These are phyloP conservation scores for Eucalyptus virginea DNA, from an alignment of 345 rosid genomes.

Conservation along the genomic window DNA sequence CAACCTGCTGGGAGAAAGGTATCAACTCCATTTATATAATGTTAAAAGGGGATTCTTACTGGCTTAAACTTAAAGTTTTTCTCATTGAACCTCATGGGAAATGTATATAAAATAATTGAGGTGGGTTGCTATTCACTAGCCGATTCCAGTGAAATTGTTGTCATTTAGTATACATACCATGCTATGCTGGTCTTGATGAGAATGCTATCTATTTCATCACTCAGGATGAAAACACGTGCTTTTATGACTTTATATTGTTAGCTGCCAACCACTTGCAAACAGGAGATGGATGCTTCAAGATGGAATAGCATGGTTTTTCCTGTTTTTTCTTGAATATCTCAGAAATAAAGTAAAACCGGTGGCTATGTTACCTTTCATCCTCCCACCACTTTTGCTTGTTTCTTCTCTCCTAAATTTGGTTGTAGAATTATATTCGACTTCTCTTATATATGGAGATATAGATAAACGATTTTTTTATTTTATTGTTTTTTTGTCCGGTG, in stretches of 20 bases:
- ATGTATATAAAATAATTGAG: background rate
- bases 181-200: background rate
- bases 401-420: background rate
- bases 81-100: background rate
- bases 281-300: background rate
- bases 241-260: background rate
- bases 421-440: background rate
- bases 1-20: slow-evolving; percentile 98
- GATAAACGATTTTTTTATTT: background rate
- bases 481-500: background rate
- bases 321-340: background rate
- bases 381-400: background rate
- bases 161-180: background rate
- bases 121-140: background rate
- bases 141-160: background rate
- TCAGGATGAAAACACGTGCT: background rate
- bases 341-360: background rate
- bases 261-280: background rate
- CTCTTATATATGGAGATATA: background rate
- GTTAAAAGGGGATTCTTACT: background rate
- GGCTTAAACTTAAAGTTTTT: background rate
- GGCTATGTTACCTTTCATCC: background rate
- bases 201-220: background rate
- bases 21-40: background rate
- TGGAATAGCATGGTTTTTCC: background rate